A percentile compares a stretch with the other conserved stretches of the same genome.
Conservation (phyloP, 306 rosid species). For the Fragaria vesca region DNA sequence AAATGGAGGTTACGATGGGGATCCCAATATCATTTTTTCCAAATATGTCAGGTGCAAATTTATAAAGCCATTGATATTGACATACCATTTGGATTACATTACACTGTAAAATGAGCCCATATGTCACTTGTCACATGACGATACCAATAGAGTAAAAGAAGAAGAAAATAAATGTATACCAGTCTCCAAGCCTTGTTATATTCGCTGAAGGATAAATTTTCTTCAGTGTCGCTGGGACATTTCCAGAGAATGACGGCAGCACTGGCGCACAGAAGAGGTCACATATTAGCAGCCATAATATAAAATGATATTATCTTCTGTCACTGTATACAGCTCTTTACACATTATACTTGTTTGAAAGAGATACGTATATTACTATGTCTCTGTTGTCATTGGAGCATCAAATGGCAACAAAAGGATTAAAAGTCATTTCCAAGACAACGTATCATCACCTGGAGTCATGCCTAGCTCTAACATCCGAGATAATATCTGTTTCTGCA, state of each 20-base stretch:
- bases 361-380: conserved; percentile 11
- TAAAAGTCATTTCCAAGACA: not conserved
- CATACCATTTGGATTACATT: not conserved
- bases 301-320: conserved; percentile 8
- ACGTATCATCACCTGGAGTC: conserved; percentile 74
- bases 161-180: conserved; percentile 47
- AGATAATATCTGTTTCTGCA: conserved; percentile 72
- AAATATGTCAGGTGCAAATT: not conserved
- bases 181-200: conserved; percentile 89
- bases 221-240: conserved; percentile 74
- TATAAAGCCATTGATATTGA: conserved; percentile 5
- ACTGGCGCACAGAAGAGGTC: conserved; percentile 50
- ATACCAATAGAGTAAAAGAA: conserved; percentile 15
- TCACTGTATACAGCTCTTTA: not conserved
- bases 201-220: conserved; percentile 76
- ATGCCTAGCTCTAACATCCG: conserved; percentile 93
- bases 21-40: conserved; percentile 11
- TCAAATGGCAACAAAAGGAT: not conserved
- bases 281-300: conserved; percentile 13
- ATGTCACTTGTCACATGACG: conserved; percentile 17
- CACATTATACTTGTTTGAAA: conserved; percentile 6
- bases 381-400: not conserved
- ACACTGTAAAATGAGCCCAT: not conserved
- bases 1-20: conserved; percentile 4
- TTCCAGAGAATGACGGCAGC: conserved; percentile 93